Evolutionary conservation across 345 rosid genomes (phyloP).

Genomic region (Eucalyptus pauciflora): DNA sequence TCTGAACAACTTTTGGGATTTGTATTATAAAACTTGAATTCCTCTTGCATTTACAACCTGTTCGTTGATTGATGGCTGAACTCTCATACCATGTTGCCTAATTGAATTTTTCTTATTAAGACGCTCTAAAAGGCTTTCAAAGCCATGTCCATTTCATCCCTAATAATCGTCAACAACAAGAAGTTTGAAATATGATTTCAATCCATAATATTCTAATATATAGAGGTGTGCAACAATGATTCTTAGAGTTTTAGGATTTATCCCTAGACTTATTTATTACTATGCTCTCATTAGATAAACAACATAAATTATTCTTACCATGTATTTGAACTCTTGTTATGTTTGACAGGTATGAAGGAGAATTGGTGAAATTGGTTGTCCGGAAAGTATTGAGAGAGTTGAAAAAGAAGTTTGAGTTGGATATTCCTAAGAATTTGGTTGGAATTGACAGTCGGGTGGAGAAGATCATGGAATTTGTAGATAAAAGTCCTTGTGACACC

Average conservation of each 20-base stretch:
- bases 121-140: too few relatives aligned
- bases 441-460: not conserved
- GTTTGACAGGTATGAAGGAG: not conserved
- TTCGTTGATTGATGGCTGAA: too few relatives aligned
- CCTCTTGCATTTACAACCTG: too few relatives aligned
- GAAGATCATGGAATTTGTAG: rapidly evolving
- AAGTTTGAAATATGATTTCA: too few relatives aligned
- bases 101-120: too few relatives aligned
- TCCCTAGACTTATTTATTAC: not conserved
- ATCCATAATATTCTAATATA: too few relatives aligned
- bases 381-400: not conserved
- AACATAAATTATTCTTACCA: too few relatives aligned
- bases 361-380: not conserved
- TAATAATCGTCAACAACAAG: too few relatives aligned
- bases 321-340: not conserved
- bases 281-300: not conserved
- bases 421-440: not conserved
- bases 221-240: rapidly evolving
- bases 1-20: rapidly evolving
- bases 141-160: not conserved
- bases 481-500: too few relatives aligned
- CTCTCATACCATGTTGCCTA: too few relatives aligned
- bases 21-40: too few relatives aligned
- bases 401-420: not conserved
- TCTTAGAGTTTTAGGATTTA: too few relatives aligned